These are phyloP conservation scores for Paraphaeosphaeria sporulosa DNA, from an alignment of 2,329 filamentous ascomycete genomes.

Conservation along the genomic window DNA sequence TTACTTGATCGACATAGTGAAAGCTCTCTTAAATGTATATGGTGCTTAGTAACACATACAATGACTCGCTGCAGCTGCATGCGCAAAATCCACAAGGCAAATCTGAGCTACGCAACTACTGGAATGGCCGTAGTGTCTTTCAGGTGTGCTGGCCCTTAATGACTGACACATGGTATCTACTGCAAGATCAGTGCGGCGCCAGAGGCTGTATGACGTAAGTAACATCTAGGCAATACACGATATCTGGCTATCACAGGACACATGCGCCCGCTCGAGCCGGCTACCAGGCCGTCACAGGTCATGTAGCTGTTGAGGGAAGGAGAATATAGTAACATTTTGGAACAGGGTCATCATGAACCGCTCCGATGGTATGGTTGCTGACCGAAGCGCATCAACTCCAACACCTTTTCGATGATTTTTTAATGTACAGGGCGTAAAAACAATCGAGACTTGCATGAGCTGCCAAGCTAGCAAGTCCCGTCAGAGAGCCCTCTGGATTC, in stretches of 20 bases:
- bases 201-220: neutral
- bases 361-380: too few species aligned
- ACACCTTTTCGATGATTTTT: neutral
- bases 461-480: conserved; percentile 35
- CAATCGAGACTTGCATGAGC: conserved; percentile 40
- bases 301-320: too few species aligned
- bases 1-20: too few species aligned
- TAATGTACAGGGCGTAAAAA: conserved; percentile 36
- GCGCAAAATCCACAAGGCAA: too few species aligned
- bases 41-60: neutral
- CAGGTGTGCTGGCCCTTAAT: neutral
- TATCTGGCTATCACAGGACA: neutral
- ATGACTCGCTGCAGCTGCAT: too few species aligned
- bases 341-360: too few species aligned
- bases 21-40: too few species aligned
- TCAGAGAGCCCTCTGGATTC: conserved; percentile 40
- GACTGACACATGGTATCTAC: neutral
- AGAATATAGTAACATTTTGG: too few species aligned
- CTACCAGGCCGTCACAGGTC: too few species aligned
- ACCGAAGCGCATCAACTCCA: neutral
- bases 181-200: neutral
- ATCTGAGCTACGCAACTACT: too few species aligned
- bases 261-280: neutral
- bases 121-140: neutral
- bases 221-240: neutral